Percentiles rank a stretch among this genome's conserved stretches.
Conservation (phyloP, 2,329 filamentous ascomycete genomes). For the Colletotrichum paranaense region DNA sequence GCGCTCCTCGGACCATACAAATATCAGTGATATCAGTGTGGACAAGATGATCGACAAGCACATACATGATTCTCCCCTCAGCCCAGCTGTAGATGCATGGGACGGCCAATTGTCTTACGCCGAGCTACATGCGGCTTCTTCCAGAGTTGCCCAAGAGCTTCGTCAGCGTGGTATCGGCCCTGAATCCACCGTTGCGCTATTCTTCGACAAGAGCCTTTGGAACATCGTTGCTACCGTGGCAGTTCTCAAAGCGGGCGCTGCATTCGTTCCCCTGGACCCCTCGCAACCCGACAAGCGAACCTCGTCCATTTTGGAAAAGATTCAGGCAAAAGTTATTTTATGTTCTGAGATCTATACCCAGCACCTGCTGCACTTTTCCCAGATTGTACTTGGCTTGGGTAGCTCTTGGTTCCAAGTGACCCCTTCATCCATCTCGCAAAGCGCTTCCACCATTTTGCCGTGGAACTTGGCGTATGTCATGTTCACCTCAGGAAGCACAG, state of each 20-base stretch:
- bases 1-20: not conserved
- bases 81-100: constrained; percentile 39
- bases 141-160: constrained; percentile 33
- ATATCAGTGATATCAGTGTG: not conserved
- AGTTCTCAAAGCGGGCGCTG: constrained; percentile 26
- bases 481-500: constrained; percentile 39
- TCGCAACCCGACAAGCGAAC: constrained; percentile 38
- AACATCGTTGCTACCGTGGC: constrained; percentile 40
- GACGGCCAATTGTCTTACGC: constrained; percentile 39
- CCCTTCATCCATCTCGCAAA: not conserved
- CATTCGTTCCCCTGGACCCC: constrained; percentile 32
- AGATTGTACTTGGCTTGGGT: not conserved
- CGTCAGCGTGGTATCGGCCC: not conserved
- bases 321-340: constrained; percentile 15
- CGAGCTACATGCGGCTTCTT: constrained; percentile 39
- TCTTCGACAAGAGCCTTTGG: constrained; percentile 43
- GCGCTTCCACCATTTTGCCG: not conserved
- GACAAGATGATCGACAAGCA: constrained; percentile 7
- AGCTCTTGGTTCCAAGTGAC: constrained; percentile 26
- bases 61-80: constrained; percentile 13
- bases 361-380: not conserved
- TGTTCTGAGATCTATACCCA: not conserved
- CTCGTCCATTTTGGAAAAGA: constrained; percentile 29
- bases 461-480: constrained; percentile 30
- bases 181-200: constrained; percentile 38